Evolutionary conservation across 2,329 filamentous ascomycete species (phyloP), one percentile per base, ranked within the genome.

Genomic region (Talaromyces piceae): DNA sequence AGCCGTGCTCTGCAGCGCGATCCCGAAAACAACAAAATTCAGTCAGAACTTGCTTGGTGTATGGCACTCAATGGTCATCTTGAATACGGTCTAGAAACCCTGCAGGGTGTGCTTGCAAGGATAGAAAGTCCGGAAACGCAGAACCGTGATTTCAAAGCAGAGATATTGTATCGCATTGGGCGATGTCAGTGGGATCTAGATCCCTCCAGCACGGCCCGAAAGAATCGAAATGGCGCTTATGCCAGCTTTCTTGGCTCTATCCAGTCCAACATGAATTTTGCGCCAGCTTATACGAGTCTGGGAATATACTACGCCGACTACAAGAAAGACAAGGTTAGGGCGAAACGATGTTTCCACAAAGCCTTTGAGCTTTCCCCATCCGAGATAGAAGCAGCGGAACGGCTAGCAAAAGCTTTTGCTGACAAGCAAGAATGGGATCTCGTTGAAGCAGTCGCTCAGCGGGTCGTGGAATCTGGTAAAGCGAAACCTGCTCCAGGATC

Each of bases 401-500:
- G 89, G 25, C 78, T 98, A 13, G 91, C 93, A 1, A 81, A 81
- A 53, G 84, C 83, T 0, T 98, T 96, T 66, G 91, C 94, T 0
- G 84, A 95, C 49, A 84, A 90, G 58, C 83, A 87, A 31, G 93
- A 98, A 62, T 98, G 93, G 93, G 93, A 97, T 58, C 83, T 94
- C 47, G 94, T 98, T 6, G 93, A 97, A 70, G 81, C 94, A 18
- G 84, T 98, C 27, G 87, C 93, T 1, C 87, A 91, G 65, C 82
- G 94, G 47, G 87, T 96, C 0, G 84, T 97, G 2, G 88, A 96
- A 56, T 96, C 91, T n/a, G 93, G 93, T 49, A 93, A 90, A 67
- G 88, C 91, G 37, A 87, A 86, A 58, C 88, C 90, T 22, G 83
- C 91, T 1, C 91, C 93, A 8, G 93, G 94, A 1, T 96, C 91